phyloP scores from a whole-genome alignment of 306 rosid genomes.

The Malus fusca region DNA sequence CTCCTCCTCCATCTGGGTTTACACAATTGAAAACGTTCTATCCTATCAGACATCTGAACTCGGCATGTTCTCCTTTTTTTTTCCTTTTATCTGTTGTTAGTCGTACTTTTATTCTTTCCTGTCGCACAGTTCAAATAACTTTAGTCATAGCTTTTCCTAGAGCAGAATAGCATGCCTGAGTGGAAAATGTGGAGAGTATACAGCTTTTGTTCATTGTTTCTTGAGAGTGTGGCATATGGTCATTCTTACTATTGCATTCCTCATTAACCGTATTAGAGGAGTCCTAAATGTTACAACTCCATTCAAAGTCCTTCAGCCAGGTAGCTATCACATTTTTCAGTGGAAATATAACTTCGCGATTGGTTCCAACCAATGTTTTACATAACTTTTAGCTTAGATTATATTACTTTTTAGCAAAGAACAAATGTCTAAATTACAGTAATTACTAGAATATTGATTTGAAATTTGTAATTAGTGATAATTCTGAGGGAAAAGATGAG shows the following conservation, averaged over 20 bases:
- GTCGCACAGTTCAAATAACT: background rate
- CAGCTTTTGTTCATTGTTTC: too few relatives aligned
- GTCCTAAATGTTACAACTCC: background rate
- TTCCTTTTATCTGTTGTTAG: background rate
- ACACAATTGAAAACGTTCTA: background rate
- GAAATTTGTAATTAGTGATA: background rate
- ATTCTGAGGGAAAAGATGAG: background rate
- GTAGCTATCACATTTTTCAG: background rate
- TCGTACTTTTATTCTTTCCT: background rate
- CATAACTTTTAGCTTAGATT: background rate
- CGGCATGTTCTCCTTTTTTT: background rate
- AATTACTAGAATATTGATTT: background rate
- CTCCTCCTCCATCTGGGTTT: background rate
- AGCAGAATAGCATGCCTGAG: background rate
- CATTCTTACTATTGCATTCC: background rate
- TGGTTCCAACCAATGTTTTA: background rate
- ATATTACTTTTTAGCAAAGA: background rate
- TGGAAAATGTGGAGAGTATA: too few relatives aligned
- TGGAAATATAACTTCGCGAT: background rate
- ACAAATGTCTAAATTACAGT: background rate
- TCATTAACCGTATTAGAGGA: background rate
- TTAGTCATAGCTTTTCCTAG: background rate
- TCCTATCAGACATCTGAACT: background rate
- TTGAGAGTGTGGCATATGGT: background rate
- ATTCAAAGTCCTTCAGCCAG: background rate